Base-by-base conservation (phyloP, 208 protist species). In the Sergeia podlipaevii region DNA sequence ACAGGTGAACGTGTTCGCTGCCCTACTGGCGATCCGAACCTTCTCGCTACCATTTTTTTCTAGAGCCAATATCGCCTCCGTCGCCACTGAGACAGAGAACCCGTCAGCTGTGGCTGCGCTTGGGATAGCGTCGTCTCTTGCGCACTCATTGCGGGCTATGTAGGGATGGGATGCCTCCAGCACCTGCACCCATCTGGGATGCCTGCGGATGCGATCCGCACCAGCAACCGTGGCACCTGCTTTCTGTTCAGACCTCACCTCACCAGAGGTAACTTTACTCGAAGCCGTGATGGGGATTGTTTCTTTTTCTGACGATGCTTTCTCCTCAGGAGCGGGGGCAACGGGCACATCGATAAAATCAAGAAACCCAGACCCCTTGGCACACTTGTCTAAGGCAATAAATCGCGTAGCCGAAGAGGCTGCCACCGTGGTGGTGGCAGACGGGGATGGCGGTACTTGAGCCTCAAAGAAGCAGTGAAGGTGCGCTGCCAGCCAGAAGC, bases 401-500 rank as follows among this genome's bases (percentile, higher is more conserved):
- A 97, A 97, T 21, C 67, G 55, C 20, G 80, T 85, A 4, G 17
- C 32, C 5, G 7, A 6, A n/a, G 5, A 6, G 11, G 42, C 42
- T 17, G 10, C 23, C 41, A 15, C 18, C 50, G 41, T 60, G 11
- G 53, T 29, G 13, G 49, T 45, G 49, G 7, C 7, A 36, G 36
- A 5, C 53, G 28, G 20, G 5, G 36, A 26, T 15, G 33, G 77
- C 1, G 46, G 42, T 5, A 97, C 83, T 11, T 59, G 58, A 10
- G 89, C 89, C 20, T 82, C 60, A 55, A 97, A 97, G 55, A 76
- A 58, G 60, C 86, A 95, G 60, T 97, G 92, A 28, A 97, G 65
- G 51, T 97, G 92, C 0, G 80, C 89, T 1, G 87, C 67, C 11
- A 97, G 70, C 85, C 85, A 96, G 58, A 87, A 88, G 13, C 52